phyloP scores from a whole-genome alignment of 2,329 filamentous ascomycete genomes.

The Graphilbum fragrans region DNA sequence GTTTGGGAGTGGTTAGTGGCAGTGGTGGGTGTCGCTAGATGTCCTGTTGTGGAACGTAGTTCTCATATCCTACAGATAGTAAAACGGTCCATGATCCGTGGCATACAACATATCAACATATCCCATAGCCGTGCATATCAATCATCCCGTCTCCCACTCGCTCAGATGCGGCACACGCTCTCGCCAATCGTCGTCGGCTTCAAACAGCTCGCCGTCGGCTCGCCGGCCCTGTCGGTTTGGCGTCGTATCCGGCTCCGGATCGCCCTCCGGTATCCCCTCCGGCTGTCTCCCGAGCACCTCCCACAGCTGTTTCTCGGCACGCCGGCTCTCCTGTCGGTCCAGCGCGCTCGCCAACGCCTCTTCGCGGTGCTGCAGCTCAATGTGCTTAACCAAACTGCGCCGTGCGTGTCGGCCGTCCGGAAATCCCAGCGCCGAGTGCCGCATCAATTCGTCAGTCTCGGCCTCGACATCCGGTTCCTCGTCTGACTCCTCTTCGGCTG shows the following conservation, averaged over 20 bases:
- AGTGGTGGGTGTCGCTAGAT: neutral
- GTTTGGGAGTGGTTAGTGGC: slow-evolving; percentile 35
- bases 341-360: slow-evolving; percentile 30
- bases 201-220: slow-evolving; percentile 17
- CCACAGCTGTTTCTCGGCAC: slow-evolving; percentile 35
- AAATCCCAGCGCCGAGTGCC: slow-evolving; percentile 26
- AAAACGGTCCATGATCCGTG: too few relatives aligned
- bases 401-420: slow-evolving; percentile 16
- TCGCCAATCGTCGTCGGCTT: slow-evolving; percentile 26
- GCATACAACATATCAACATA: too few relatives aligned
- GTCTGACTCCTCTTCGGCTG: neutral
- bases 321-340: slow-evolving; percentile 26
- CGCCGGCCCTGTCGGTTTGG: too few relatives aligned
- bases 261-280: slow-evolving; percentile 15
- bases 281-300: slow-evolving; percentile 26
- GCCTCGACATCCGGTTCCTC: slow-evolving; percentile 3
- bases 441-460: slow-evolving; percentile 30
- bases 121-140: too few relatives aligned
- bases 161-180: slow-evolving; percentile 21
- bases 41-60: too few relatives aligned
- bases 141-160: slow-evolving; percentile 34
- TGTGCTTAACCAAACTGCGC: slow-evolving; percentile 22
- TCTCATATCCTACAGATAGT: too few relatives aligned
- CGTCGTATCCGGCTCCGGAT: too few relatives aligned
- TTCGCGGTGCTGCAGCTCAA: slow-evolving; percentile 26